A percentile compares a stretch with the other conserved stretches of the same genome.
Evolutionary conservation across 345 rosid genomes (phyloP).

Genomic region (Boechera stricta): DNA sequence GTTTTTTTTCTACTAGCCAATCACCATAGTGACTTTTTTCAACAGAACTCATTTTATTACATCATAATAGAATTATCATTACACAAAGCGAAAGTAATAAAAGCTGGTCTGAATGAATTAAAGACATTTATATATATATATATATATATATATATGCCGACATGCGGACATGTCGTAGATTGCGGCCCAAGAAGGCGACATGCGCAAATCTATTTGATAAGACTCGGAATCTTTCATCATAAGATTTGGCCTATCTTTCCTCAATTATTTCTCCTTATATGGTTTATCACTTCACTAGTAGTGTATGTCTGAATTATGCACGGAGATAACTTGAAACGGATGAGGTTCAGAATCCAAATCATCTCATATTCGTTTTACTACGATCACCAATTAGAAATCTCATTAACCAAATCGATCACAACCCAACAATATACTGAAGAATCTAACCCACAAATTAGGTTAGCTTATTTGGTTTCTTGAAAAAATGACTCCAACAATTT

Average conservation of each 20-base stretch:
- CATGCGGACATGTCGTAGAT: slow-evolving; percentile 34
- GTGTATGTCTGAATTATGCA: neutral
- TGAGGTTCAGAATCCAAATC: neutral
- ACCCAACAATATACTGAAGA: neutral
- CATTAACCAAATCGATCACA: neutral
- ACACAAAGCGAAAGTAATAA: slow-evolving; percentile 17
- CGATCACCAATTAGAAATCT: neutral
- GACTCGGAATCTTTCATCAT: slow-evolving; percentile 35
- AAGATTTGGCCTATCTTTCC: slow-evolving; percentile 20
- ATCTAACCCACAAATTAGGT: neutral
- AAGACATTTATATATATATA: neutral
- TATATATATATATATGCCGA: slow-evolving; percentile 18
- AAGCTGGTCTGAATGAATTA: slow-evolving; percentile 29
- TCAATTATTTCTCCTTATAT: slow-evolving; percentile 4
- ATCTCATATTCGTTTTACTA: neutral
- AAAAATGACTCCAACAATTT: too few species aligned
- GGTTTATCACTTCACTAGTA: slow-evolving; percentile 18
- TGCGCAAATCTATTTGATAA: slow-evolving; percentile 37
- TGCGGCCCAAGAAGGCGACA: slow-evolving; percentile 38
- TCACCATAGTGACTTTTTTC: neutral
- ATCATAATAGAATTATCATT: neutral
- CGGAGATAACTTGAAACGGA: neutral
- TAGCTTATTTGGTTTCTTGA: too few species aligned
- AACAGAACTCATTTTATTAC: slow-evolving; percentile 30
- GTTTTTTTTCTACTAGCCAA: slow-evolving; percentile 5